Base-by-base conservation (phyloP, 2,329 filamentous ascomycete genomes). In the Geosmithia flava region DNA sequence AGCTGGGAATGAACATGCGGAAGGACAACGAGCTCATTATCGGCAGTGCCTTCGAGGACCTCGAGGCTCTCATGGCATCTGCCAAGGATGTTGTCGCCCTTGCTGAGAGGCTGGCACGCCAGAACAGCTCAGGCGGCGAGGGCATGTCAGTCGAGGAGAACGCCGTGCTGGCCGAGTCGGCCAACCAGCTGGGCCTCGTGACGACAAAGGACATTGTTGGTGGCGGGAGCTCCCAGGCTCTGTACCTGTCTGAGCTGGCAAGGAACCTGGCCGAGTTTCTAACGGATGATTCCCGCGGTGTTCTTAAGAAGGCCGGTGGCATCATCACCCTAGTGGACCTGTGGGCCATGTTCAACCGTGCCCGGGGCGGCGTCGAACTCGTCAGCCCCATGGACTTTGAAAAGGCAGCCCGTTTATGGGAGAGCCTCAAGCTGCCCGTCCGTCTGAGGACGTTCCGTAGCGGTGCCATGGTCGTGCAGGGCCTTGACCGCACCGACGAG, bases 21-120 rank as follows among this genome's bases (percentile, higher is more conserved):
- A 91, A 87, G 67, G 95, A 95, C 63, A 97, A 96, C 56, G 89
- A 96, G 63, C 68, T 88, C 10, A 83, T 96, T 46, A 95, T 98
- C 53, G 91, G 91, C 23, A 89, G 80, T 54, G 90, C 93, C 0
- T 98, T 98, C 58, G 91, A 96, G 61, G 93, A 98, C 59, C 76
- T 98, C 0, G 91, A 97, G 61, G 90, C 93, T 3, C 73, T 98
- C 39, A 98, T 97, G 91, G 88, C 90, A 3, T 96, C 91, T 3
- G 93, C 93, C 5, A 96, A 97, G 61, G 88, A 98, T 61, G 88
- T 98, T 45, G 84, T 97, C 46, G 88, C 89, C 5, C 80, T 98
- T 42, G 93, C 93, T 1, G 91, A 97, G 64, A 81, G 81, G 16
- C 91, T 97, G 56, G 82, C 88, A 2, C 74, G 80, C 13, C 85